phyloP scores from a whole-genome alignment of 176 grass and related monocot genomes.

The Olyra latifolia region DNA sequence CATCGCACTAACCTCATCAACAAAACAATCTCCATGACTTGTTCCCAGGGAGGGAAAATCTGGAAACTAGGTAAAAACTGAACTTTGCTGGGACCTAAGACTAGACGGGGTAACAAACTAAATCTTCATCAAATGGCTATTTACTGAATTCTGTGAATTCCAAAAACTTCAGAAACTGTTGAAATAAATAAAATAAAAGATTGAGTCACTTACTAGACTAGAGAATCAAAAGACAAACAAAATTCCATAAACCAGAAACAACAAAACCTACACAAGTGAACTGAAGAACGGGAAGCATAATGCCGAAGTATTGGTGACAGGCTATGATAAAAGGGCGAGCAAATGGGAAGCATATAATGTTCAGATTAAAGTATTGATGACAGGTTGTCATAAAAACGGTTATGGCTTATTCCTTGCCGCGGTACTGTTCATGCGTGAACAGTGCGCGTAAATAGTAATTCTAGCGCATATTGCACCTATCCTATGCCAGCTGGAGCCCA shows the following conservation, averaged over 20 bases:
- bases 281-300: neutral
- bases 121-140: neutral
- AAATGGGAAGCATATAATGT: neutral
- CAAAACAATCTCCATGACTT: neutral
- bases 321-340: no score
- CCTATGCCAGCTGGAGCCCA: no score
- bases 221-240: neutral
- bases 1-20: neutral
- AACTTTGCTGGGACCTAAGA: neutral
- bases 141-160: slow-evolving; percentile 14
- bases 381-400: neutral
- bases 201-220: neutral
- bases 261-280: neutral
- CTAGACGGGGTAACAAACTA: neutral
- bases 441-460: no score
- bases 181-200: slow-evolving; percentile 2
- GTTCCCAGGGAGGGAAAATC: slow-evolving; percentile 8
- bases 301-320: neutral
- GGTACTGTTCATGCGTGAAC: no score
- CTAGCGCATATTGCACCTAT: no score
- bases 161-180: slow-evolving; percentile 15
- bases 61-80: neutral
- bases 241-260: slow-evolving; percentile 3
- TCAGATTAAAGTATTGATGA: neutral
- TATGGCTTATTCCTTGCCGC: no score